Conservation (phyloP, 1,284 basidiomycete species). For the Ceratobasidium sp. region DNA sequence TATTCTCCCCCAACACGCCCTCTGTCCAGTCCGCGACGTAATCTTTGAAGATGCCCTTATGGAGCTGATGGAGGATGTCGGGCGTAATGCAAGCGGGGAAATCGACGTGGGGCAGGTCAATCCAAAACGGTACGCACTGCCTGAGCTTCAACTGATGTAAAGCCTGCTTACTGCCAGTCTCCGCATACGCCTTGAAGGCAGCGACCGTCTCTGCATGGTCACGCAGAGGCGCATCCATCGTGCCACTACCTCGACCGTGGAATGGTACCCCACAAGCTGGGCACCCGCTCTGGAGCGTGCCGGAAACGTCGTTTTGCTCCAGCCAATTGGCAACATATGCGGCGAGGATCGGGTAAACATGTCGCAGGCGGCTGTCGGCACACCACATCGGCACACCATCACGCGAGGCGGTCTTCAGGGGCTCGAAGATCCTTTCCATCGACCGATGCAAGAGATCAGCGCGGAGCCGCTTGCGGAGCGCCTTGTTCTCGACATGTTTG, state of each 20-base stretch:
- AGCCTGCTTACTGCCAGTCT: background rate
- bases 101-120: background rate
- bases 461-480: background rate
- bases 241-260: slow-evolving; percentile 12
- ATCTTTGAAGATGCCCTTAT: slow-evolving; percentile 55
- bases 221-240: background rate
- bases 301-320: slow-evolving; percentile 49
- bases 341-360: slow-evolving; percentile 48
- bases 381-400: slow-evolving; percentile 45
- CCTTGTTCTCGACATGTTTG: slow-evolving; percentile 1
- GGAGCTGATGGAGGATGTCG: slow-evolving; percentile 56
- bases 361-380: slow-evolving; percentile 44
- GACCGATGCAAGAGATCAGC: slow-evolving; percentile 50
- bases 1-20: background rate
- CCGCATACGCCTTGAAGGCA: background rate
- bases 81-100: slow-evolving; percentile 53
- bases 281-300: slow-evolving; percentile 35
- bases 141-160: background rate
- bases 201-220: background rate
- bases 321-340: slow-evolving; percentile 51
- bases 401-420: slow-evolving; percentile 43
- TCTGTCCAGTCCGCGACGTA: slow-evolving; percentile 35
- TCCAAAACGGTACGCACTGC: background rate
- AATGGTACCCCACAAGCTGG: slow-evolving; percentile 19
- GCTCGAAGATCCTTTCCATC: slow-evolving; percentile 48